A percentile compares a stretch with the other conserved stretches of the same genome.
These are phyloP conservation scores for Phyllosticta capitalensis DNA, from an alignment of 2,329 filamentous ascomycete genomes.

Conservation along the genomic window DNA sequence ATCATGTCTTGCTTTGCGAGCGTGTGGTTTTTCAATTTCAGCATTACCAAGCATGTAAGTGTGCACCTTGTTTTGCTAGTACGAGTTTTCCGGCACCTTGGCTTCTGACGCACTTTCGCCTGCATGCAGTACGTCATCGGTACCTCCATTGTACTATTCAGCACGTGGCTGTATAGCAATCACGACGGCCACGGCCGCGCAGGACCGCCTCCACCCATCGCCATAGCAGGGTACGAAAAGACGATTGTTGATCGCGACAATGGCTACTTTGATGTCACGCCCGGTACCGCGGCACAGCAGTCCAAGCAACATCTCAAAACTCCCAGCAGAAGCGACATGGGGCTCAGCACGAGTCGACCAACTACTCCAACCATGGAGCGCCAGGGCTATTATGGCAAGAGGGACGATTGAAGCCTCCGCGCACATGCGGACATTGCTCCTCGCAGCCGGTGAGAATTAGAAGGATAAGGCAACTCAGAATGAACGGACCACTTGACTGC, in stretches of 20 bases:
- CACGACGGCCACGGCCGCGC: slow-evolving; percentile 39
- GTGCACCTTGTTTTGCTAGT: background rate
- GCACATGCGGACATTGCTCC: background rate
- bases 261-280: slow-evolving; percentile 16
- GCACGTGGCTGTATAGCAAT: slow-evolving; percentile 77
- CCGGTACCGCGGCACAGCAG: slow-evolving; percentile 1
- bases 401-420: slow-evolving; percentile 2
- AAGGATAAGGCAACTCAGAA: background rate
- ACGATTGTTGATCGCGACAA: slow-evolving; percentile 44
- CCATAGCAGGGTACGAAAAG: slow-evolving; percentile 69
- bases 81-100: background rate
- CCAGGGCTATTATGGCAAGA: slow-evolving; percentile 6
- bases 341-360: slow-evolving; percentile 15
- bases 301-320: slow-evolving; percentile 1
- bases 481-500: background rate
- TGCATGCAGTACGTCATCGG: slow-evolving; percentile 65
- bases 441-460: background rate
- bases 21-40: slow-evolving; percentile 74
- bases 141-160: slow-evolving; percentile 65
- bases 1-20: slow-evolving; percentile 79
- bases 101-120: slow-evolving; percentile 11
- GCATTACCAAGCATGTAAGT: slow-evolving; percentile 57
- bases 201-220: slow-evolving; percentile 54
- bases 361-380: slow-evolving; percentile 17
- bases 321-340: background rate